These are phyloP conservation scores for Colletotrichum lindemuthianum DNA, from an alignment of 2,329 filamentous ascomycete genomes.

Conservation along the genomic window DNA sequence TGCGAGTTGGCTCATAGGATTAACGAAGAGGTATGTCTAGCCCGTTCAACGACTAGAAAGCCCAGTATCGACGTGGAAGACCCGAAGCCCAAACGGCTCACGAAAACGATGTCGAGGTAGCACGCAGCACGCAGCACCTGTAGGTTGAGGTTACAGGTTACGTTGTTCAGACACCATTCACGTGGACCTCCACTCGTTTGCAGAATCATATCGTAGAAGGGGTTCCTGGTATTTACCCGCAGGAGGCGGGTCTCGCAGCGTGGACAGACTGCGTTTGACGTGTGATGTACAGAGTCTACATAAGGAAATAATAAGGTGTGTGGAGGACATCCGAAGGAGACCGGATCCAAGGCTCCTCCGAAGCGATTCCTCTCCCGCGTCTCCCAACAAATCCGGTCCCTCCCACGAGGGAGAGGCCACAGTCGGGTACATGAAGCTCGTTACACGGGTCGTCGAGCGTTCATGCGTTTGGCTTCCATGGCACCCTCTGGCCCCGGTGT, in stretches of 20 bases:
- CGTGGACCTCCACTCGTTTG: no score
- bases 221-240: conserved; percentile 33
- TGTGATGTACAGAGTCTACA: conserved; percentile 39
- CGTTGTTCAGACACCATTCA: no score
- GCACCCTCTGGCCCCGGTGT: conserved; percentile 23
- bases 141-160: no score
- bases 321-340: conserved; percentile 13
- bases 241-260: conserved; percentile 32
- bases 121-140: no score
- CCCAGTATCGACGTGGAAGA: no score
- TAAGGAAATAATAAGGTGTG: conserved; percentile 36
- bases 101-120: no score
- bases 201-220: conserved; percentile 1
- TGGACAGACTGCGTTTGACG: conserved; percentile 27
- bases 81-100: no score
- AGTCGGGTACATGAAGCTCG: conserved; percentile 28
- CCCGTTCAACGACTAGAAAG: no score
- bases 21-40: no score
- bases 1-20: no score
- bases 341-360: conserved; percentile 17
- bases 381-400: conserved; percentile 13
- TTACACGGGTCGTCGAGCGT: conserved; percentile 28
- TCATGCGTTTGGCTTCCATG: conserved; percentile 28
- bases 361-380: conserved; percentile 15
- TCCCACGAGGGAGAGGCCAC: neutral